Evolutionary conservation across 352 stramenopile genomes (phyloP), one percentile per base, ranked within the genome.

Genomic region (Globisporangium orthogonon): DNA sequence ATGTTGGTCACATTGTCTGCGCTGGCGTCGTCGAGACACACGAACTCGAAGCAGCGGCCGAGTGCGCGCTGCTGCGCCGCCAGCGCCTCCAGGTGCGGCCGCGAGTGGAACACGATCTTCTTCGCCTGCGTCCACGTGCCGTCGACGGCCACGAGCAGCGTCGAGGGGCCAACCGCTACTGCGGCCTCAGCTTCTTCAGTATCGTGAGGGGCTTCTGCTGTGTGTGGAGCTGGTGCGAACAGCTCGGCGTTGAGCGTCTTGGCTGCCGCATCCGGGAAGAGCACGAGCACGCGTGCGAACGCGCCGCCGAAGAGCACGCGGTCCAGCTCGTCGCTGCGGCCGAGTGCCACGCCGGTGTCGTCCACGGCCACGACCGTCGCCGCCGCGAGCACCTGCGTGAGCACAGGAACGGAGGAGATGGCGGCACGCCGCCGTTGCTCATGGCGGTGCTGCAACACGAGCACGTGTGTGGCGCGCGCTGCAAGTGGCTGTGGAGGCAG

Each of bases 121-220:
- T 91, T 93, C 57, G 83, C 83, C 52, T 93, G 76, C 14, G 74
- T 85, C 83, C 83, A 93, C 50, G 83, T 93, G 49, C 83, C 83
- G 43, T 93, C 83, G 28, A 93, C 66, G 52, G 78, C 83, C 0
- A 93, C 61, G 1, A 93, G 69, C 60, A 88, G 65, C 48, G 39
- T 60, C 5, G 23, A 44, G 14, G 14, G 49, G 14, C 10, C 17
- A 2, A 11, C 10, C 7, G 9, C n/a, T 2, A 13, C 23, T 15
- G 31, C 14, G 13, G 30, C 30, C 15, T 4, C 17, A 3, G 13
- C 13, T 0, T 2, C 7, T 11, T 47, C 2, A 2, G 2, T 4
- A 43, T 9, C 18, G 18, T 7, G 7, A 15, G 0, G 28, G 7
- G 14, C 1, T 17, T 9, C 31, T 33, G 11, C 6, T 33, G 29